These are phyloP conservation scores for Chaetomium olivaceum DNA, from an alignment of 2,329 filamentous ascomycete species.

Conservation along the genomic window DNA sequence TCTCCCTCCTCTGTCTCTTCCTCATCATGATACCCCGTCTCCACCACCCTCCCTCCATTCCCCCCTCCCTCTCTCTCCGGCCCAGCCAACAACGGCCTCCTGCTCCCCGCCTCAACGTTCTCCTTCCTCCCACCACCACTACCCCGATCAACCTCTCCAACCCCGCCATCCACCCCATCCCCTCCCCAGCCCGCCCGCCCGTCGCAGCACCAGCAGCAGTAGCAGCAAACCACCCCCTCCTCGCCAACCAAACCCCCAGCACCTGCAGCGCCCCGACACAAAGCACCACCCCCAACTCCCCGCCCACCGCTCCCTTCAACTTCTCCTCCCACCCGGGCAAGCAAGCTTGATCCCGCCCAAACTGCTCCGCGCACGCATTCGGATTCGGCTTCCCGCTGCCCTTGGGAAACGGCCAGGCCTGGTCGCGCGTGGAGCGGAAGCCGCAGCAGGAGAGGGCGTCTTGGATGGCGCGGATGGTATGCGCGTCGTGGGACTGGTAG, in stretches of 20 bases:
- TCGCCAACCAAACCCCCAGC: slow-evolving; percentile 1
- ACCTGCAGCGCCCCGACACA: slow-evolving; percentile 25
- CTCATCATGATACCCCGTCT: slow-evolving; percentile 5
- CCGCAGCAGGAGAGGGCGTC: slow-evolving; percentile 69
- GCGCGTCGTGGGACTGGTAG: slow-evolving; percentile 52
- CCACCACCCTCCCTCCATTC: neutral
- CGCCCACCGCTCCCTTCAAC: slow-evolving; percentile 13
- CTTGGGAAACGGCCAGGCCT: slow-evolving; percentile 61
- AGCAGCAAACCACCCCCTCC: slow-evolving; percentile 1
- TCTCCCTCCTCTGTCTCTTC: neutral
- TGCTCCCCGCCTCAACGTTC: neutral
- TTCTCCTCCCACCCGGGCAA: slow-evolving; percentile 16
- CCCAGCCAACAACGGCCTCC: slow-evolving; percentile 15
- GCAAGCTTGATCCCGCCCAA: slow-evolving; percentile 19
- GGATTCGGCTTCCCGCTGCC: slow-evolving; percentile 3
- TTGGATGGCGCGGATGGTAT: slow-evolving; percentile 60
- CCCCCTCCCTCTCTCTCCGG: neutral
- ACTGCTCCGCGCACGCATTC: slow-evolving; percentile 14
- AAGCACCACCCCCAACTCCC: slow-evolving; percentile 22
- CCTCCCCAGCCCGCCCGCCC: neutral
- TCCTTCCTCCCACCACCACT: neutral
- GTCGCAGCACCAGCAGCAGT: too few relatives aligned
- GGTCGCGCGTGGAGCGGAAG: slow-evolving; percentile 57
- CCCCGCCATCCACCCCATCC: neutral
- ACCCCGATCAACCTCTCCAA: neutral